Base-by-base conservation (phyloP, 169 alveolate species). In the Cryptosporidium viatorum region DNA sequence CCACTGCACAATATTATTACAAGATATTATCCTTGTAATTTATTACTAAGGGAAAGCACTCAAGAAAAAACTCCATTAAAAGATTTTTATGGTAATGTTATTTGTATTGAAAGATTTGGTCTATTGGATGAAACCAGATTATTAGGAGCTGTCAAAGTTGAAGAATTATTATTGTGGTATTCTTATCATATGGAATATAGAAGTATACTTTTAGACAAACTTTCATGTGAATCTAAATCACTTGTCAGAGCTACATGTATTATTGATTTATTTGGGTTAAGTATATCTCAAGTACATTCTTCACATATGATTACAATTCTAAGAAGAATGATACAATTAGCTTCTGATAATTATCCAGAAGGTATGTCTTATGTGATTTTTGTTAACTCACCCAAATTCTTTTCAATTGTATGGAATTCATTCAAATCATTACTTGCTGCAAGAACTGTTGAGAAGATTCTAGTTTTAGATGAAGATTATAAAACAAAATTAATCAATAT, bases 331-430 rank as follows among this genome's bases (percentile, higher is more conserved):
- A 80, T 80, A 31, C 89, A 80, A 29, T 29, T 80, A 4, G 75
- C 89, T 45, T 80, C 89, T 60, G 89, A 80, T 45, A 80, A 80
- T 80, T 80, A 80, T 65, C 89, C 89, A 26, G 89, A 80, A 29
- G 89, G 89, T 26, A 80, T 80, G 89, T 80, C 89, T 2, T 80
- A 80, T 65, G 89, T 80, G 26, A 33, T 80, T 33, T 80, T 80
- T 80, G 89, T 80, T 3, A 80, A 80, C 62, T 60, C 75, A 16
- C 89, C 89, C 45, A 80, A 65, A 48, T 80, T 80, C 45, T 80
- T 80, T 50, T 80, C 89, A n/a, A 65, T 80, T 31, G 89, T 80
- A n/a, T 80, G 89, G 89, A 80, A 80, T 48, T 80, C 89, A 29
- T 80, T 80, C 75, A 80, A 80, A 33, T 37, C 75, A 43, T 48